Percentiles rank a stretch among this genome's conserved stretches.
phyloP scores from a whole-genome alignment of 805 yeast genomes.

The Maudiozyma bulderi region DNA sequence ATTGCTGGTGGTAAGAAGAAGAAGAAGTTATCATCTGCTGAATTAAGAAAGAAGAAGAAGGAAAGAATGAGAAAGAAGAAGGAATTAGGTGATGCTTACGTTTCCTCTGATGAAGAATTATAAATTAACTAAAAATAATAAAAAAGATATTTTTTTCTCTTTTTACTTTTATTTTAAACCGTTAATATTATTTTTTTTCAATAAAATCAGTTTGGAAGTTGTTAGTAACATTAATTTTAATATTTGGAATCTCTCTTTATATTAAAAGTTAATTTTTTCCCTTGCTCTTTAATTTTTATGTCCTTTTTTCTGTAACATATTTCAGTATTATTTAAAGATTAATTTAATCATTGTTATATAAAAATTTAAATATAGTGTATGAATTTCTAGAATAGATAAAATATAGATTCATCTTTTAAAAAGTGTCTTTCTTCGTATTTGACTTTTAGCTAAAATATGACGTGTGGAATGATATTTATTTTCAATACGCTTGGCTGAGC shows the following conservation, averaged over 20 bases:
- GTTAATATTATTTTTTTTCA: too few relatives aligned
- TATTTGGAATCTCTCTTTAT: too few relatives aligned
- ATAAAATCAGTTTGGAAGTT: not conserved
- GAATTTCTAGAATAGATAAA: conserved; percentile 1
- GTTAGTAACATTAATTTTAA: too few relatives aligned
- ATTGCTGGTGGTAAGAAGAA: conserved; percentile 92
- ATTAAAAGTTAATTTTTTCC: too few relatives aligned
- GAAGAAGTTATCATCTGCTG: conserved; percentile 96
- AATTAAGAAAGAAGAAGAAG: conserved; percentile 99
- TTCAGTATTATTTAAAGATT: conserved; percentile 1
- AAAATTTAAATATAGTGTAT: not conserved
- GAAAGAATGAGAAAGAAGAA: conserved; percentile 99
- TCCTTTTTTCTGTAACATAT: not conserved
- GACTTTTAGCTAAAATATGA: not conserved
- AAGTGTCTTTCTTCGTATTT: not conserved
- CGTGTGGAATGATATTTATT: not conserved
- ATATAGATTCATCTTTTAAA: not conserved
- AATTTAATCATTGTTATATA: conserved; percentile 1
- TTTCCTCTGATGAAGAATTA: conserved; percentile 83
- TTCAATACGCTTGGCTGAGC: not conserved
- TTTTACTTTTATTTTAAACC: not conserved
- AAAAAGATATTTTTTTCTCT: conserved; percentile 27
- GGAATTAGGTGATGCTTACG: conserved; percentile 98
- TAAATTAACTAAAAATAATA: too few relatives aligned
- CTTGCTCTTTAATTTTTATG: not conserved